Conservation (phyloP, 1,284 basidiomycete genomes). For the Pseudozyma flocculosa region DNA sequence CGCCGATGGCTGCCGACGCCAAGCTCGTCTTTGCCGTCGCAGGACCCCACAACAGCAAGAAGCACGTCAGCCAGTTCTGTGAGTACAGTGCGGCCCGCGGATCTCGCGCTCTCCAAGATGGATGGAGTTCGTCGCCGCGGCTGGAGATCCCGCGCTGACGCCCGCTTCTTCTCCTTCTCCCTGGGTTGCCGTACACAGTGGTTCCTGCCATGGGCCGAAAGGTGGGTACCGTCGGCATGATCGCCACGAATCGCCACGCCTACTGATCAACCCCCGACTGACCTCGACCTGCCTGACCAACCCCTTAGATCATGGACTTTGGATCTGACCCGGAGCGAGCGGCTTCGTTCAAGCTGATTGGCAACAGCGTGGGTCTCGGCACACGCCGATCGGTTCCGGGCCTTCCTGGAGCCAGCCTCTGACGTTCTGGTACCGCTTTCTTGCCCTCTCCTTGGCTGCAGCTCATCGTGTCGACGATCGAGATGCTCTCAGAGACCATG, state of each 20-base stretch:
- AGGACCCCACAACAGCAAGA: conserved; percentile 81
- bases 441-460: too few species aligned
- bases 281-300: too few species aligned
- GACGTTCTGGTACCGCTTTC: too few species aligned
- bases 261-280: too few species aligned
- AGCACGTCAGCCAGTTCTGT: conserved; percentile 70
- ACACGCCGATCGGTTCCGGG: too few species aligned
- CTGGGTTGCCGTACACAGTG: not conserved
- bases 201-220: conserved; percentile 77
- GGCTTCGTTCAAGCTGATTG: conserved; percentile 70
- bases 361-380: conserved; percentile 45
- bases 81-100: too few species aligned
- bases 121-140: too few species aligned
- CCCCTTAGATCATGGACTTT: conserved; percentile 60
- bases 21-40: conserved; percentile 75
- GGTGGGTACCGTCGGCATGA: conserved; percentile 37
- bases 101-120: too few species aligned
- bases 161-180: conserved; percentile 2
- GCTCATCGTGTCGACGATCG: conserved; percentile 62
- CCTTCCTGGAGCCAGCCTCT: too few species aligned
- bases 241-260: too few species aligned
- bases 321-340: conserved; percentile 75
- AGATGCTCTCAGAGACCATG: conserved; percentile 76
- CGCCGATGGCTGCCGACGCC: conserved; percentile 66
- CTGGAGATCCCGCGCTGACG: too few species aligned